phyloP scores from a whole-genome alignment of 805 yeast species.

The Candida bentonensis region DNA sequence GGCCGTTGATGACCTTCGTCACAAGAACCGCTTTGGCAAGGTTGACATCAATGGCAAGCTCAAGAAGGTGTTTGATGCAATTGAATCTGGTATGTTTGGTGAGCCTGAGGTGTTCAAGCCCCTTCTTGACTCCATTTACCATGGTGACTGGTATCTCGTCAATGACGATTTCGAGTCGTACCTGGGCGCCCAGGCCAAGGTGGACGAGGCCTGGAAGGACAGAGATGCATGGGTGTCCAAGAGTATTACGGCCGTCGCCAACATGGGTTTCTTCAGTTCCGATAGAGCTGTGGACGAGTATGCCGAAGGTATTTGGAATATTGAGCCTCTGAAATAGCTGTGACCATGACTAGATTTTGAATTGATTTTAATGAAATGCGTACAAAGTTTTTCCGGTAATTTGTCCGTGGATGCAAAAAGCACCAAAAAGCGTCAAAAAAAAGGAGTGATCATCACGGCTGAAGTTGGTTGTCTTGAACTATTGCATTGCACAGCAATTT shows the following conservation, averaged over 20 bases:
- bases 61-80: slow-evolving; percentile 44
- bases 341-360: too few species aligned
- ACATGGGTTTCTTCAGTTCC: slow-evolving; percentile 84
- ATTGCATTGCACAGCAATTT: too few species aligned
- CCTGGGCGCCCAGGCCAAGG: slow-evolving; percentile 62
- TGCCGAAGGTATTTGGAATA: slow-evolving; percentile 85
- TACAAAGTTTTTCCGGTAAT: too few species aligned
- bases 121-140: slow-evolving; percentile 55
- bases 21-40: slow-evolving; percentile 51
- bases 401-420: too few species aligned
- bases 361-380: too few species aligned
- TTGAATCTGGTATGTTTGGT: slow-evolving; percentile 63
- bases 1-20: slow-evolving; percentile 75
- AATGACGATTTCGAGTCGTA: slow-evolving; percentile 82
- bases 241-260: slow-evolving; percentile 67
- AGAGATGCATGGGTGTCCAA: slow-evolving; percentile 66
- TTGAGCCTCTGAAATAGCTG: slow-evolving; percentile 52
- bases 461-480: too few species aligned
- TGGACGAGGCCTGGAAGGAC: slow-evolving; percentile 57
- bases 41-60: slow-evolving; percentile 47
- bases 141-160: slow-evolving; percentile 79
- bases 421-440: too few species aligned
- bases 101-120: slow-evolving; percentile 44
- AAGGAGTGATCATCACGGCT: too few species aligned
- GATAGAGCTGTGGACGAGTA: slow-evolving; percentile 88